phyloP scores from a whole-genome alignment of 148 eudicot genomes.

The Hydrangea macrophylla region DNA sequence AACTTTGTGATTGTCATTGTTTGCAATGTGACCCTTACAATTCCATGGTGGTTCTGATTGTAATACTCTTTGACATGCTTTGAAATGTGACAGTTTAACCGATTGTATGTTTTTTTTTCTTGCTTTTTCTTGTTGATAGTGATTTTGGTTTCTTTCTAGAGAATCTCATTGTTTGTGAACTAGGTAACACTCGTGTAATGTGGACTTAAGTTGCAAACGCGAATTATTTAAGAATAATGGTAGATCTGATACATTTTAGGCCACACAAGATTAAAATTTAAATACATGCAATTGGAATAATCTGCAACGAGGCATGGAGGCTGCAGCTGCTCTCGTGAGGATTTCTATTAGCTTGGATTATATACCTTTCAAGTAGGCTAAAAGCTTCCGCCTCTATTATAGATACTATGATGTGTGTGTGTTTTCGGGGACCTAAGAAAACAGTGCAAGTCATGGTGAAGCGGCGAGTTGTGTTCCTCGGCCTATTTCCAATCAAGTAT shows the following conservation, averaged over 20 bases:
- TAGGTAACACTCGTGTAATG: neutral
- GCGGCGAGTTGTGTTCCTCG: too few species aligned
- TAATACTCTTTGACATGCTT: neutral
- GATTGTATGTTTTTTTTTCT: neutral
- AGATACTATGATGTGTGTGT: neutral
- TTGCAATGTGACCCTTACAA: neutral
- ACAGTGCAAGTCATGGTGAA: neutral
- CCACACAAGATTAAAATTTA: neutral
- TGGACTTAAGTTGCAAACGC: neutral
- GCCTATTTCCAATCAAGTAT: too few species aligned
- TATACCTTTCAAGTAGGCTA: neutral
- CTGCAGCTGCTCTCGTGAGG: neutral
- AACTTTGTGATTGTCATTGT: neutral
- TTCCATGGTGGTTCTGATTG: neutral
- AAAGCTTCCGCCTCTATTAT: neutral
- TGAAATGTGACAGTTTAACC: neutral
- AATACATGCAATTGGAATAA: neutral
- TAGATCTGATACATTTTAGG: neutral
- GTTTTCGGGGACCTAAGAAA: neutral
- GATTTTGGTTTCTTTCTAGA: constrained; percentile 3
- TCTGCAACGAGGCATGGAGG: neutral
- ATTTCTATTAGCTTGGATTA: neutral
- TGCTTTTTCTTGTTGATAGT: neutral
- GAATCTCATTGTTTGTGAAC: neutral
- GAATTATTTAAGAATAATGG: neutral